These are phyloP conservation scores for Fusarium burgessii DNA, from an alignment of 2,329 filamentous ascomycete genomes.

Conservation along the genomic window DNA sequence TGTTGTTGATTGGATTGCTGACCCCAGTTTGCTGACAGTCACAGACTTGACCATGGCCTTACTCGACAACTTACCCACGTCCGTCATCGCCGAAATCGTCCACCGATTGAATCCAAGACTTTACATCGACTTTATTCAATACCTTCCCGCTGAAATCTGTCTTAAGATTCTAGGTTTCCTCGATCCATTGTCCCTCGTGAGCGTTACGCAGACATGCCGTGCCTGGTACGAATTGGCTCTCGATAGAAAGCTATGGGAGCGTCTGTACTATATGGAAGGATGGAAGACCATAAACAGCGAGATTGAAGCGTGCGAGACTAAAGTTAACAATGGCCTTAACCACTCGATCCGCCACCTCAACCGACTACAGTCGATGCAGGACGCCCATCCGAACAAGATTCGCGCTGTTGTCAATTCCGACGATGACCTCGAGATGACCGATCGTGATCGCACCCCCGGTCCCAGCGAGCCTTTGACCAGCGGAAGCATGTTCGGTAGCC, in stretches of 20 bases:
- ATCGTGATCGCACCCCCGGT: slow-evolving; percentile 49
- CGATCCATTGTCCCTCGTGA: slow-evolving; percentile 82
- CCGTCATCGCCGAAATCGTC: slow-evolving; percentile 82
- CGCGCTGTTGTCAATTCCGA: slow-evolving; percentile 64
- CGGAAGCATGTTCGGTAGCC: slow-evolving; percentile 53
- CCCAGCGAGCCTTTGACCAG: slow-evolving; percentile 40
- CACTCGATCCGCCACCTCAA: slow-evolving; percentile 57
- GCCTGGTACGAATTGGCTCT: slow-evolving; percentile 85
- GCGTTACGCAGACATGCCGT: slow-evolving; percentile 81
- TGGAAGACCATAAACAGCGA: slow-evolving; percentile 80
- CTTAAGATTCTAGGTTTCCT: slow-evolving; percentile 90
- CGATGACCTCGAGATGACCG: slow-evolving; percentile 63
- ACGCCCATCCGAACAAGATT: slow-evolving; percentile 64
- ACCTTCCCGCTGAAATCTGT: slow-evolving; percentile 90
- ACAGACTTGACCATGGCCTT: slow-evolving; percentile 84
- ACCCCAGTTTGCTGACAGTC: slow-evolving; percentile 23
- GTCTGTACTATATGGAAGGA: slow-evolving; percentile 84
- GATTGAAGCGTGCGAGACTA: slow-evolving; percentile 74
- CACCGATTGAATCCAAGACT: slow-evolving; percentile 83
- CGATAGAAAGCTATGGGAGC: slow-evolving; percentile 88
- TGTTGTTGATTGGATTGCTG: not conserved
- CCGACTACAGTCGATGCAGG: slow-evolving; percentile 59
- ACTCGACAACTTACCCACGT: slow-evolving; percentile 82
- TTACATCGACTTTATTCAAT: slow-evolving; percentile 90
- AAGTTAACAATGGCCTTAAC: slow-evolving; percentile 60